Evolutionary conservation across 148 eudicot genomes (phyloP).

Genomic region (Oxyria digyna): DNA sequence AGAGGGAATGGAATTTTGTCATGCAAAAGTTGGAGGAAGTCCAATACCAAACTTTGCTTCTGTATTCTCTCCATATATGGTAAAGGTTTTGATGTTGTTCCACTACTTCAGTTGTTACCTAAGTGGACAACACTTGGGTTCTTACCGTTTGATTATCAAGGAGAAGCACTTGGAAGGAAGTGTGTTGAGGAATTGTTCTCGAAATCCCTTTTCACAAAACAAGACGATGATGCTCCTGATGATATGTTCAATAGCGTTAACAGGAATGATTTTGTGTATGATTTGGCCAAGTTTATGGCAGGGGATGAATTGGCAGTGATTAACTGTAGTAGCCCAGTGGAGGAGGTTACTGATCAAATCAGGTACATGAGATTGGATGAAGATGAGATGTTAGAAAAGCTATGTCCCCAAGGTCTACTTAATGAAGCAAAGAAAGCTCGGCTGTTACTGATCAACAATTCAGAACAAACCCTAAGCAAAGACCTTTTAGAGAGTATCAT

Average conservation of each 20-base stretch:
- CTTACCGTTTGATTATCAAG: background rate
- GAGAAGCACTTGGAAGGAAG: background rate
- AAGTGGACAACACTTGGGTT: slow-evolving; percentile 7
- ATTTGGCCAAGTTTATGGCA: background rate
- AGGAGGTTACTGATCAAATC: background rate
- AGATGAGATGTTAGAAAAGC: background rate
- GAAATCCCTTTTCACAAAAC: slow-evolving; percentile 1
- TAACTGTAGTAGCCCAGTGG: background rate
- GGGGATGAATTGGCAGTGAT: background rate
- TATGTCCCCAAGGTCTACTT: background rate
- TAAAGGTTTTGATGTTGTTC: background rate
- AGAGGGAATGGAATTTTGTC: background rate
- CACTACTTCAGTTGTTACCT: background rate
- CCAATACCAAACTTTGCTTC: slow-evolving; percentile 5
- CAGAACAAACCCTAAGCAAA: background rate
- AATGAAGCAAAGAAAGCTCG: background rate
- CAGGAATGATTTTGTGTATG: slow-evolving; percentile 7
- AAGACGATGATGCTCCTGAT: background rate
- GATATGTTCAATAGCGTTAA: too few relatives aligned
- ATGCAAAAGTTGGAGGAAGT: background rate
- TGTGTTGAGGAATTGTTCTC: background rate
- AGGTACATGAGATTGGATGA: background rate
- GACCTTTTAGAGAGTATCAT: background rate
- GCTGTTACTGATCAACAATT: background rate
- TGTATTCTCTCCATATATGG: background rate